Evolutionary conservation across 352 stramenopile species (phyloP).

Genomic region (Peronospora belbahrii): DNA sequence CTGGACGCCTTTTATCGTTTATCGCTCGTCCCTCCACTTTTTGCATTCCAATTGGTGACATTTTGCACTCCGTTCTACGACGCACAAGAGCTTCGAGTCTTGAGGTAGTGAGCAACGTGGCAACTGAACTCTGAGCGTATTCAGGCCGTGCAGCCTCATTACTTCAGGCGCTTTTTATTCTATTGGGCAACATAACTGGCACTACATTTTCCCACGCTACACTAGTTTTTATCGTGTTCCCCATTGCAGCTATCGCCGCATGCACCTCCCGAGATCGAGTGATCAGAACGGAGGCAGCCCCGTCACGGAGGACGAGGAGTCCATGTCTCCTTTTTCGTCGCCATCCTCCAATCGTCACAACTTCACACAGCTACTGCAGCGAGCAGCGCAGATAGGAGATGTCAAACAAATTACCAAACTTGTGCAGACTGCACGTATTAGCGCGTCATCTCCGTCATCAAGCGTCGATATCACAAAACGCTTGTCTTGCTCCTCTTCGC

Average conservation of each 20-base stretch:
- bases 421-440: constrained; percentile 24
- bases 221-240: neutral
- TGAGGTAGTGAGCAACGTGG: constrained; percentile 5
- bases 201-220: neutral
- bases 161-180: neutral
- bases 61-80: constrained; percentile 7
- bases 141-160: neutral
- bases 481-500: constrained; percentile 16
- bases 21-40: constrained; percentile 15
- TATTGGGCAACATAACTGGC: neutral
- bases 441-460: constrained; percentile 15
- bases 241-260: constrained; percentile 17
- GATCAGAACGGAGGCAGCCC: constrained; percentile 48
- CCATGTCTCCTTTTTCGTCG: constrained; percentile 32
- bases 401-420: constrained; percentile 44
- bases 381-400: constrained; percentile 37
- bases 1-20: constrained; percentile 17
- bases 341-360: constrained; percentile 21
- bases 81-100: constrained; percentile 11
- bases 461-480: constrained; percentile 19
- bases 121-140: too few species aligned
- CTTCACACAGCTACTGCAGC: constrained; percentile 32
- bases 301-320: constrained; percentile 47
- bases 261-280: constrained; percentile 34
- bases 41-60: too few species aligned